Percentiles rank a stretch among this genome's conserved stretches.
Evolutionary conservation across 257 asterid genomes (phyloP).

Genomic region (Striga asiatica): DNA sequence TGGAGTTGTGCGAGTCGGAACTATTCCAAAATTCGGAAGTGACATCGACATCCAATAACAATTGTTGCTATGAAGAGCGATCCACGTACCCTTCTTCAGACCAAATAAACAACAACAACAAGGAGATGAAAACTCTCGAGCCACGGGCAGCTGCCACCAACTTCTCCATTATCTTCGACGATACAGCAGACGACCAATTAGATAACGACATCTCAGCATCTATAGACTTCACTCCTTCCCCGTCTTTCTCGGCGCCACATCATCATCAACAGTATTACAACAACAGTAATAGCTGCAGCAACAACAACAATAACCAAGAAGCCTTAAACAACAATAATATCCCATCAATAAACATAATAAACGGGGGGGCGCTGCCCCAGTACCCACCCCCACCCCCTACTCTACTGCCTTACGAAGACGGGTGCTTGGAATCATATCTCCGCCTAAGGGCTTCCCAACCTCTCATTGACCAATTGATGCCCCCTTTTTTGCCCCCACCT

Average conservation of each 20-base stretch:
- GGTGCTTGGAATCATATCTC: slow-evolving; percentile 10
- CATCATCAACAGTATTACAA: slow-evolving; percentile 27
- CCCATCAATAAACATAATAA: slow-evolving; percentile 22
- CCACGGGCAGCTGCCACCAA: background rate
- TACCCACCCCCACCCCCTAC: background rate
- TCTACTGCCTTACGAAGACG: background rate
- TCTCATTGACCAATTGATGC: slow-evolving; percentile 37
- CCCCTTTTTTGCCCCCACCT: slow-evolving; percentile 30
- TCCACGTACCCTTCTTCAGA: slow-evolving; percentile 33
- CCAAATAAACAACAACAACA: slow-evolving; percentile 21
- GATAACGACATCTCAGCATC: slow-evolving; percentile 76
- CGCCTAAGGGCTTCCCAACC: slow-evolving; percentile 29
- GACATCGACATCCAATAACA: slow-evolving; percentile 49
- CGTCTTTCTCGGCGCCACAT: slow-evolving; percentile 29
- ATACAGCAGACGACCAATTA: slow-evolving; percentile 27
- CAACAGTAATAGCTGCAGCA: slow-evolving; percentile 19
- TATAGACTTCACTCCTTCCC: slow-evolving; percentile 51
- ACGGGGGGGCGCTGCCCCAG: slow-evolving; percentile 18
- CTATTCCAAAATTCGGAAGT: slow-evolving; percentile 64
- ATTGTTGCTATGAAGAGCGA: slow-evolving; percentile 58
- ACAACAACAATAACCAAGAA: slow-evolving; percentile 19
- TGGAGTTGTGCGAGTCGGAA: slow-evolving; percentile 66
- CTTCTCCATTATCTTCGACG: background rate
- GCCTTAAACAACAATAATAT: slow-evolving; percentile 16
- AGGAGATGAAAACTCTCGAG: slow-evolving; percentile 2